phyloP scores from a whole-genome alignment of 331 rosid species.

The Pyracantha coccinea region DNA sequence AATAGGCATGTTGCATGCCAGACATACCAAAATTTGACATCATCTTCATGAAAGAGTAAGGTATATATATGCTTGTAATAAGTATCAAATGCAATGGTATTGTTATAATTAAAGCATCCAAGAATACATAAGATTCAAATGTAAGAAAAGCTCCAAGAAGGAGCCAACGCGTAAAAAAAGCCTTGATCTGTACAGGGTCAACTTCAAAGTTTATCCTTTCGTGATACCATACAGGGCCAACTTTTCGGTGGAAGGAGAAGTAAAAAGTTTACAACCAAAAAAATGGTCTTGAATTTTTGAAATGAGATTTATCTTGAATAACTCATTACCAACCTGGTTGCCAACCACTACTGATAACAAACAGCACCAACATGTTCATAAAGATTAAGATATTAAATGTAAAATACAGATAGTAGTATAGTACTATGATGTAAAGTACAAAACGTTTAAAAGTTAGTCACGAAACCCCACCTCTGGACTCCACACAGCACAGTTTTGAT shows the following conservation, averaged over 20 bases:
- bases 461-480: conserved; percentile 87
- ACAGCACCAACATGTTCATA: conserved; percentile 2
- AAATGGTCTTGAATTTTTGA: background rate
- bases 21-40: background rate
- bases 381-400: conserved; percentile 2
- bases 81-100: background rate
- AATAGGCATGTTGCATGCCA: background rate
- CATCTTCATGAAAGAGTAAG: background rate
- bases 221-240: background rate
- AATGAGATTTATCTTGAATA: background rate
- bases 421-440: conserved; percentile 17
- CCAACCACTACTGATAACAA: background rate
- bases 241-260: background rate
- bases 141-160: background rate
- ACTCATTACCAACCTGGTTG: background rate
- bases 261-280: background rate
- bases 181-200: background rate
- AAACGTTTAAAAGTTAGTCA: conserved; percentile 5
- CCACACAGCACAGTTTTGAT: conserved; percentile 99
- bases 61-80: background rate
- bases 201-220: background rate
- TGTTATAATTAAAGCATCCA: background rate
- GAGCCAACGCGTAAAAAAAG: background rate
- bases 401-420: conserved; percentile 13
- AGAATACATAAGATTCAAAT: background rate